Base-by-base conservation (phyloP, 495 filamentous ascomycete species). In the Penicillium manginii region DNA sequence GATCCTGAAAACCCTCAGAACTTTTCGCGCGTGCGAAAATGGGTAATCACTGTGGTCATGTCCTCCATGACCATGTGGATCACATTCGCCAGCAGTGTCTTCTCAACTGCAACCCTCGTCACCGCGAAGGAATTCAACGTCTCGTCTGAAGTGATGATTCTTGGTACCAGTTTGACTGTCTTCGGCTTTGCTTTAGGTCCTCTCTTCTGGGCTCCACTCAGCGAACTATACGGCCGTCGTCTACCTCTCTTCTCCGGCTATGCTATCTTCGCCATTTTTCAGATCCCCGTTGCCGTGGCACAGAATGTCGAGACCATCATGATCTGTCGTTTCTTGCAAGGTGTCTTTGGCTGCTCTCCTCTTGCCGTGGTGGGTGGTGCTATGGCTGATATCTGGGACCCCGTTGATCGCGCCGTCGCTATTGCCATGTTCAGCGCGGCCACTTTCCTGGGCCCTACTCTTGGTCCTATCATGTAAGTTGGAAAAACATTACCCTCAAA, bases 1-100 rank as follows among this genome's bases (percentile, higher is more conserved):
- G 90, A 93, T 60, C 87, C 87, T 0, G 73, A 83, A 43, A 89
- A 91, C 73, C 90, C 90, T 4, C 78, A 86, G 65, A 92, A 93
- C 70, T 91, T 87, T 61, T 66, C 82, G 0, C 57, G 62, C 0
- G 60, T 70, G 39, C 77, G 80, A 50, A 96, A 96, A 73, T 92
- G 88, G 86, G 57, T 85, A 0, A 80, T 90, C 48, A 87, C 92
- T 0, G 80, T 84, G 63, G 76, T 88, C 29, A 73, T 88, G 55
- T 78, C 79, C 11, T 63, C 67, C 2, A 77, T 88, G 74, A 86
- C 83, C 4, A 77, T 87, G 65, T 81, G 78, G 70, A 76, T 86
- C 48, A 85, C 85, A 11, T 88, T 88, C 47, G 71, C 82, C 2
- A 81, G 75, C 53, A 82, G 76, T 67, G 79, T 88, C 50, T 88